Base-by-base conservation (phyloP, 345 rosid species). In the Hirschfeldia incana region DNA sequence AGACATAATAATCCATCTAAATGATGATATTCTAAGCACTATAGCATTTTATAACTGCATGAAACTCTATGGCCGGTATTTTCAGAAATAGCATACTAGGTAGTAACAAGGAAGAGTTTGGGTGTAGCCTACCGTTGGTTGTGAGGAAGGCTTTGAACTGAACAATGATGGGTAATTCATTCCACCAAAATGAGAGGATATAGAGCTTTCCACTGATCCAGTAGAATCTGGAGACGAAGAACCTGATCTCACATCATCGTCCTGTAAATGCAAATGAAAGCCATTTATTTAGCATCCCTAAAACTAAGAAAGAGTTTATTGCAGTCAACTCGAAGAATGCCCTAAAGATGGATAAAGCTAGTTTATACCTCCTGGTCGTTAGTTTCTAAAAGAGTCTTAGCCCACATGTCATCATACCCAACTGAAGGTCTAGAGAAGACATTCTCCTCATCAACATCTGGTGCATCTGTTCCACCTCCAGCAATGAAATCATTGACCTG, bases 361-460 rank as follows among this genome's bases (percentile, higher is more conserved):
- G 16, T 55, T 55, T 60, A 34, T 79, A 95, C 99, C 87, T 89
- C 98, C 82, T 90, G 33, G 74, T 93, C 99, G 77, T 96, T 80
- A 80, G 88, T 77, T 80, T 93, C 99, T 76, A 96, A 82, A 65
- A 96, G 94, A 63, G 98, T 86, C 89, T 96, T 96, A 13, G 99
- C 98, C 98, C 99, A 96, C 97, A 96, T 92, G 87, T 96, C 98
- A 80, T 96, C 99, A 80, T 96, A 96, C 70, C 98, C 93, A 76
- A 93, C 91, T 55, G 98, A 93, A 76, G 93, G 90, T 84, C 97
- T 88, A 60, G 98, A 87, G 71, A 87, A 75, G 49, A 90, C 86
- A 78, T 92, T 92, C 82, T 94, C 97, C 78, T 95, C 98, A 63
- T 96, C 98, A 74, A 96, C 99, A 85, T 96, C 99, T 5, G 99